These are phyloP conservation scores for Polygonum aviculare DNA, from an alignment of 148 eudicot genomes.

Conservation along the genomic window DNA sequence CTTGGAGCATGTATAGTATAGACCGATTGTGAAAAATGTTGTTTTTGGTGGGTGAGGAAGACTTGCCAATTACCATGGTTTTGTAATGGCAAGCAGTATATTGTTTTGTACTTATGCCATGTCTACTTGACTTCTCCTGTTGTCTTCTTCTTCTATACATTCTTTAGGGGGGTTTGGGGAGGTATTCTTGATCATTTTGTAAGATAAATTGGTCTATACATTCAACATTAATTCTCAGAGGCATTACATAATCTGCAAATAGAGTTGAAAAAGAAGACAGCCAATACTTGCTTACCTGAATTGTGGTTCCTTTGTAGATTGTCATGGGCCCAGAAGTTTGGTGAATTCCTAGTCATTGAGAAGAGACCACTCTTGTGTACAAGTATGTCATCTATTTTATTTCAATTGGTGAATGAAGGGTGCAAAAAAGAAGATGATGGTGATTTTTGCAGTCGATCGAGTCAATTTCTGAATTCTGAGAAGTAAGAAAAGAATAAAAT, in stretches of 20 bases:
- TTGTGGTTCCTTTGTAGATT: too few relatives aligned
- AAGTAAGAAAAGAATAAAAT: too few relatives aligned
- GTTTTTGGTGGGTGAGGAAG: conserved; percentile 2
- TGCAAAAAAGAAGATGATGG: too few relatives aligned
- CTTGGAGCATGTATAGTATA: conserved; percentile 4
- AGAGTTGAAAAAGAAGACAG: neutral
- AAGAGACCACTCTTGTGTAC: too few relatives aligned
- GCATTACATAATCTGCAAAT: neutral
- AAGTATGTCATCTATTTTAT: too few relatives aligned
- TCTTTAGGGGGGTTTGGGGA: neutral
- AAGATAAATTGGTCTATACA: neutral
- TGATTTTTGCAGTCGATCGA: too few relatives aligned
- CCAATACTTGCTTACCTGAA: too few relatives aligned
- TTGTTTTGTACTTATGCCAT: neutral
- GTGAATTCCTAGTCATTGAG: too few relatives aligned
- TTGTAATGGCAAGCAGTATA: neutral
- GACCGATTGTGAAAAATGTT: neutral
- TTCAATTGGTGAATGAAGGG: too few relatives aligned
- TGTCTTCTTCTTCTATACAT: neutral
- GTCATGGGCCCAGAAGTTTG: too few relatives aligned
- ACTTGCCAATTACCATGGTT: conserved; percentile 4
- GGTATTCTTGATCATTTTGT: neutral
- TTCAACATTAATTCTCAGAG: neutral
- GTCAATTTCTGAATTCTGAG: too few relatives aligned
- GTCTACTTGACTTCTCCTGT: neutral